These are phyloP conservation scores for Salvia hispanica DNA, from an alignment of 257 asterid genomes.

Conservation along the genomic window DNA sequence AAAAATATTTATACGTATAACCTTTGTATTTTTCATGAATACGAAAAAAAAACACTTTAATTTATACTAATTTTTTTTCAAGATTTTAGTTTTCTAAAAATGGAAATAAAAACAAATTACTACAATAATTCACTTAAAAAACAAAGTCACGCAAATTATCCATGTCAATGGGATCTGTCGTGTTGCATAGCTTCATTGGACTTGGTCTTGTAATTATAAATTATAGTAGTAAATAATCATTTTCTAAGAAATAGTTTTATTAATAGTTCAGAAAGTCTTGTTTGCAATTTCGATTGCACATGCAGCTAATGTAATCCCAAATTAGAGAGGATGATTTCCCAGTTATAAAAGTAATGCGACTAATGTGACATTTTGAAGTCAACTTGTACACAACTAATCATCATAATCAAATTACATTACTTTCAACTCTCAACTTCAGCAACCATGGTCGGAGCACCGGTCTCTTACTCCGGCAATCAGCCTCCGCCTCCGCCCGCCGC, in stretches of 20 bases:
- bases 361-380: slow-evolving; percentile 34
- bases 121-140: too few species aligned
- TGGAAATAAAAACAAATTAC: too few species aligned
- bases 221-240: too few species aligned
- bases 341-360: not conserved
- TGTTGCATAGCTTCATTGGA: not conserved
- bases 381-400: slow-evolving; percentile 23
- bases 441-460: slow-evolving; percentile 59
- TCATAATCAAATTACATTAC: too few species aligned
- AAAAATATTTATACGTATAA: too few species aligned
- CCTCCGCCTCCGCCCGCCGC: slow-evolving; percentile 25
- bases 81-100: too few species aligned
- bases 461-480: slow-evolving; percentile 49
- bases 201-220: slow-evolving; percentile 4
- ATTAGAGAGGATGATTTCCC: too few species aligned
- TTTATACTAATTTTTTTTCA: too few species aligned
- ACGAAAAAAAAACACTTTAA: too few species aligned
- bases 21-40: too few species aligned
- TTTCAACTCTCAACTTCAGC: not conserved
- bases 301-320: slow-evolving; percentile 14
- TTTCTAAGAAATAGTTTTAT: not conserved
- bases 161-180: too few species aligned
- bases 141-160: too few species aligned
- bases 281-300: slow-evolving; percentile 29
- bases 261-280: slow-evolving; percentile 23